Conservation (phyloP, 2,329 filamentous ascomycete genomes). For the Epichloe hybrida region DNA sequence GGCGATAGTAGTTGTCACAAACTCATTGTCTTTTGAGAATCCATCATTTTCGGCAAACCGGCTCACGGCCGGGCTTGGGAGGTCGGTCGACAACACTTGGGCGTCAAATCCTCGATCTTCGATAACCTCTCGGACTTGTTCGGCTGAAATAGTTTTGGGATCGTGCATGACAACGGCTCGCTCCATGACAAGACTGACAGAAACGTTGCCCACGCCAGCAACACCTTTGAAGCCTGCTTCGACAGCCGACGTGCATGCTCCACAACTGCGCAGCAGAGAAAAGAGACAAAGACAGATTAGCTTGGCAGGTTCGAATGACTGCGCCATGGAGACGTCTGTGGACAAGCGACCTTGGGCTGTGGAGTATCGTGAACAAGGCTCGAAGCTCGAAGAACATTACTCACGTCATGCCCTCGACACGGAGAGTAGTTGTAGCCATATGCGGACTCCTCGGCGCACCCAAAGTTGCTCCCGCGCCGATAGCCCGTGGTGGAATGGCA, state of each 20-base stretch:
- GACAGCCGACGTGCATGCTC: constrained; percentile 89
- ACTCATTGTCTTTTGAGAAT: constrained; percentile 25
- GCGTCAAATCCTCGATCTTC: constrained; percentile 90
- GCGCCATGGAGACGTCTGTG: not conserved
- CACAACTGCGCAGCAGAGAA: constrained; percentile 48
- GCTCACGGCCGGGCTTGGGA: constrained; percentile 40
- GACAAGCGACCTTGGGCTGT: constrained; percentile 21
- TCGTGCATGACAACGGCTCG: constrained; percentile 91
- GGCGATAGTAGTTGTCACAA: constrained; percentile 59
- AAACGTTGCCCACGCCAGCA: constrained; percentile 71
- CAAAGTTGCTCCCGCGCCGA: constrained; percentile 11
- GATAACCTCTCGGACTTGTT: constrained; percentile 70
- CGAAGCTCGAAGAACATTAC: constrained; percentile 15
- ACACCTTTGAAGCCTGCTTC: constrained; percentile 80
- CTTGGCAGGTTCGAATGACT: not conserved
- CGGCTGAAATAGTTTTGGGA: constrained; percentile 56
- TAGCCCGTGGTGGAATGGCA: constrained; percentile 30
- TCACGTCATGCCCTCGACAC: constrained; percentile 77
- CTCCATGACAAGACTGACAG: constrained; percentile 89
- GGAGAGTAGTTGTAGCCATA: constrained; percentile 83
- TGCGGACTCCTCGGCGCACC: constrained; percentile 31
- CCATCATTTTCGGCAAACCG: constrained; percentile 22
- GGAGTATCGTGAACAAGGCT: not conserved
- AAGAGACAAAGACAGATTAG: not conserved
- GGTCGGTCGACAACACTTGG: constrained; percentile 69